Percentiles rank a stretch among this genome's conserved stretches.
Evolutionary conservation across 805 yeast species (phyloP).

Genomic region (Wickerhamiella musiphila): DNA sequence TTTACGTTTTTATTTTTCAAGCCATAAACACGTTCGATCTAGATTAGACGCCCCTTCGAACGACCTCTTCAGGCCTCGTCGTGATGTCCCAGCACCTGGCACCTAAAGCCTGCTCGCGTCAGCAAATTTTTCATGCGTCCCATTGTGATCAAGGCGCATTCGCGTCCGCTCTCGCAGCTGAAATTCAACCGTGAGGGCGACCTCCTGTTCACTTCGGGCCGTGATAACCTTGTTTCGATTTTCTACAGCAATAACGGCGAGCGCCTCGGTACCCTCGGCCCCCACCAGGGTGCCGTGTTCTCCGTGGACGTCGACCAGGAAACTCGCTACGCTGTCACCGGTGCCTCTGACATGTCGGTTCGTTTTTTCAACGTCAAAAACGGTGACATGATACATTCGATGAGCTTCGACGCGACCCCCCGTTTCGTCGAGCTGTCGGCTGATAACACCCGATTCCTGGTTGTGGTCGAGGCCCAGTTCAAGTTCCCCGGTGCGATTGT

Average conservation of each 20-base stretch:
- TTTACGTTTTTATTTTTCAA: no score
- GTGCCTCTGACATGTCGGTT: conserved; percentile 75
- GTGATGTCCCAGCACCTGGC: no score
- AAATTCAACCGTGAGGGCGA: conserved; percentile 94
- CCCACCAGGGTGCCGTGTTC: conserved; percentile 91
- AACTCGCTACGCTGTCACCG: conserved; percentile 62
- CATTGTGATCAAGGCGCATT: conserved; percentile 59
- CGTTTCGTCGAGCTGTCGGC: conserved; percentile 79
- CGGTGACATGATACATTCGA: conserved; percentile 59
- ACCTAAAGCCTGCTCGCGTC: no score
- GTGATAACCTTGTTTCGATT: conserved; percentile 68
- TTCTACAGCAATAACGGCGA: conserved; percentile 96
- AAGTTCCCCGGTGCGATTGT: conserved; percentile 65
- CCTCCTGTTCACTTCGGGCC: conserved; percentile 75
- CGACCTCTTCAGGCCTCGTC: no score
- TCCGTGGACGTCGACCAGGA: conserved; percentile 69
- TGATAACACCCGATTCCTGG: conserved; percentile 47
- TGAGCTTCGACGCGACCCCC: conserved; percentile 70
- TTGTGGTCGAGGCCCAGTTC: conserved; percentile 84
- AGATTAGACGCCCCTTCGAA: no score
- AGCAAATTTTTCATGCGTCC: conserved; percentile 14
- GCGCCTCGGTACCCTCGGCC: conserved; percentile 78
- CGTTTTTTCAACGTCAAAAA: conserved; percentile 70
- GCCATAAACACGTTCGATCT: no score
- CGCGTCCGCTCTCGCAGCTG: conserved; percentile 93